Conservation (phyloP, 169 alveolate genomes). For the Plasmodium ovale region DNA sequence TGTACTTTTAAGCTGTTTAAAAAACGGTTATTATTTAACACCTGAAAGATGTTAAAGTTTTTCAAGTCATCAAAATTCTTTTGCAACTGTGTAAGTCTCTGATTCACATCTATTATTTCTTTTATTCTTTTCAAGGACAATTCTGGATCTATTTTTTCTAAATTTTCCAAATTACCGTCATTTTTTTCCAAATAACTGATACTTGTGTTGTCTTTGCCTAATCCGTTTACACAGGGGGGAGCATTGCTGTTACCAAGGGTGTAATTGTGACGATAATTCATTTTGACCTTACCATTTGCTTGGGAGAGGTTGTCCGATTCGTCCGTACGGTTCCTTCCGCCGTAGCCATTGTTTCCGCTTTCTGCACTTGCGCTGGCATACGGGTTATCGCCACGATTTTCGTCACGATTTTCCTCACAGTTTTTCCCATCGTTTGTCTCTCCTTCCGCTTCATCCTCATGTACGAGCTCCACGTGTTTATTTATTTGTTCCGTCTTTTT, state of each 20-base stretch:
- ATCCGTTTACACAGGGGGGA: neutral
- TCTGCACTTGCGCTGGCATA: neutral
- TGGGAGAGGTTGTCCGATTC: no score
- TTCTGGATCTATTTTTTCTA: constrained; percentile 8
- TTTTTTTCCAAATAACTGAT: neutral
- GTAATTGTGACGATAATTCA: neutral
- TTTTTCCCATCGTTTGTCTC: neutral
- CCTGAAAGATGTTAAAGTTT: constrained; percentile 23
- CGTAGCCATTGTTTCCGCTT: neutral
- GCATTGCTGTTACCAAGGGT: neutral
- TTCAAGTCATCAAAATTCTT: constrained; percentile 56
- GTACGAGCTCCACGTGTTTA: constrained; percentile 48
- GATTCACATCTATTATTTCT: constrained; percentile 50
- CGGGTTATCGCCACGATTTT: neutral
- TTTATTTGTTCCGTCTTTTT: constrained; percentile 40
- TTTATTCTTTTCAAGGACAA: constrained; percentile 23
- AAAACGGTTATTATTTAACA: constrained; percentile 28
- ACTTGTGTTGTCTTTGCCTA: neutral
- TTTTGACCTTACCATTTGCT: neutral
- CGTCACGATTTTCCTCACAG: neutral
- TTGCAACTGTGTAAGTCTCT: constrained; percentile 37
- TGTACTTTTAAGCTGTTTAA: constrained; percentile 21
- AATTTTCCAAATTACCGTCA: neutral
- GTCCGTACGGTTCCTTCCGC: neutral
- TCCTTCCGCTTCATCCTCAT: constrained; percentile 24